Conservation (phyloP, 345 rosid species). For the Crucihimalaya himalaica region DNA sequence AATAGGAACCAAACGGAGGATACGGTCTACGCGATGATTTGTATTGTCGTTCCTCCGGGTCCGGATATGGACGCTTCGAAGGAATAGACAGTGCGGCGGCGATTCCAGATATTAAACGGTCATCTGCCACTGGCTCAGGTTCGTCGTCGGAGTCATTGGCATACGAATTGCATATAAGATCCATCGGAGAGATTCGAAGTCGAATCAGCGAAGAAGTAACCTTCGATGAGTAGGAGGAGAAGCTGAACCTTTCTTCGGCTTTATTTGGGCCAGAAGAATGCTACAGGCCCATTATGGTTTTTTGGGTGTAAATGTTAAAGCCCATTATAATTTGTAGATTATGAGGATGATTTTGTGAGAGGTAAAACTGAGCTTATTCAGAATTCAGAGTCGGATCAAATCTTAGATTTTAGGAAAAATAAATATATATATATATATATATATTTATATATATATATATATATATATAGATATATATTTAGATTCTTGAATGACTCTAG, state of each 20-base stretch:
- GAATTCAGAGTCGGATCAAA: neutral
- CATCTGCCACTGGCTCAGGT: neutral
- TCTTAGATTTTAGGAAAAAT: too few relatives aligned
- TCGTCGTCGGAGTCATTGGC: constrained; percentile 42
- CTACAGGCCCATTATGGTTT: neutral
- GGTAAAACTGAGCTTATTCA: neutral
- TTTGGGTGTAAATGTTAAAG: too few relatives aligned
- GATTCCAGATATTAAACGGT: neutral
- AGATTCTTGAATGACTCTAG: too few relatives aligned
- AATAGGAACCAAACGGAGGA: neutral
- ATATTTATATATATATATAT: too few relatives aligned
- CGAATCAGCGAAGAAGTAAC: neutral
- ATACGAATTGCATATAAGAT: constrained; percentile 37
- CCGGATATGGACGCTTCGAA: constrained; percentile 35
- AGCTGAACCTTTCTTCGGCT: neutral
- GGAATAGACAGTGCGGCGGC: constrained; percentile 10
- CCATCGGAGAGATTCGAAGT: constrained; percentile 32
- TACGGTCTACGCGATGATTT: constrained; percentile 2
- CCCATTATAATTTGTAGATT: neutral
- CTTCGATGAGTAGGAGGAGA: neutral
- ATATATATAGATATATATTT: too few relatives aligned
- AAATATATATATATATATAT: too few relatives aligned
- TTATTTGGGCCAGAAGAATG: constrained; percentile 16
- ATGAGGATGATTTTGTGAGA: neutral
- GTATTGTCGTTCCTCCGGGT: constrained; percentile 16